Conservation (phyloP, 306 rosid genomes). For the Rubus parviflorus region DNA sequence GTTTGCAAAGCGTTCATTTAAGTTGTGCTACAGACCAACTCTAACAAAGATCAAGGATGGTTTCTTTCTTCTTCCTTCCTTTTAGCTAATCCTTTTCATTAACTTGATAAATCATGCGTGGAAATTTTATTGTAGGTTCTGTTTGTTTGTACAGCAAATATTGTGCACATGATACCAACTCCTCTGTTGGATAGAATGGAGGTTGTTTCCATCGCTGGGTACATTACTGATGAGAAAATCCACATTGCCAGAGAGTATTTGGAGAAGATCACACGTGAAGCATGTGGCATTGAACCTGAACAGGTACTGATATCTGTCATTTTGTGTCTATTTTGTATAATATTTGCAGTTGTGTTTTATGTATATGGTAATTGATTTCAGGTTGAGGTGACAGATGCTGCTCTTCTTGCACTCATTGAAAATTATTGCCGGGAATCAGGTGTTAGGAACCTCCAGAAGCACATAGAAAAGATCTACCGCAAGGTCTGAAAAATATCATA, state of each 20-base stretch:
- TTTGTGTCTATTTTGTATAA: neutral
- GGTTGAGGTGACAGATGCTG: constrained; percentile 86
- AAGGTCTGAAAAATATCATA: constrained; percentile 53
- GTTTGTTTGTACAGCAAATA: constrained; percentile 96
- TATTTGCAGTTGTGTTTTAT: neutral
- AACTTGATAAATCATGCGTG: constrained; percentile 18
- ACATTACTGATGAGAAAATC: constrained; percentile 93
- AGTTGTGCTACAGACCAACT: neutral
- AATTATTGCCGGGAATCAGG: constrained; percentile 91
- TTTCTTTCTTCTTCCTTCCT: neutral
- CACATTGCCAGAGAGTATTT: constrained; percentile 95
- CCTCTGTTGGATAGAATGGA: constrained; percentile 97
- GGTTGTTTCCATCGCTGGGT: constrained; percentile 87
- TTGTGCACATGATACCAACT: constrained; percentile 90
- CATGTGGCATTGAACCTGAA: constrained; percentile 85
- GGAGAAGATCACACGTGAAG: constrained; percentile 86
- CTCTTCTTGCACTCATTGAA: constrained; percentile 83
- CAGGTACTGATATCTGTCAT: constrained; percentile 46
- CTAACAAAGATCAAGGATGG: neutral
- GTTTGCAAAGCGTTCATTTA: neutral
- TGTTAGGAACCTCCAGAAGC: constrained; percentile 91
- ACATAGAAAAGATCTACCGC: constrained; percentile 84
- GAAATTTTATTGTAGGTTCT: constrained; percentile 76
- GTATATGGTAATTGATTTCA: constrained; percentile 25
- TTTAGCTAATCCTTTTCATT: neutral